Percentiles rank a stretch among this genome's conserved stretches.
These are phyloP conservation scores for Chenopodium berlandieri DNA, from an alignment of 148 eudicot genomes.

Conservation along the genomic window DNA sequence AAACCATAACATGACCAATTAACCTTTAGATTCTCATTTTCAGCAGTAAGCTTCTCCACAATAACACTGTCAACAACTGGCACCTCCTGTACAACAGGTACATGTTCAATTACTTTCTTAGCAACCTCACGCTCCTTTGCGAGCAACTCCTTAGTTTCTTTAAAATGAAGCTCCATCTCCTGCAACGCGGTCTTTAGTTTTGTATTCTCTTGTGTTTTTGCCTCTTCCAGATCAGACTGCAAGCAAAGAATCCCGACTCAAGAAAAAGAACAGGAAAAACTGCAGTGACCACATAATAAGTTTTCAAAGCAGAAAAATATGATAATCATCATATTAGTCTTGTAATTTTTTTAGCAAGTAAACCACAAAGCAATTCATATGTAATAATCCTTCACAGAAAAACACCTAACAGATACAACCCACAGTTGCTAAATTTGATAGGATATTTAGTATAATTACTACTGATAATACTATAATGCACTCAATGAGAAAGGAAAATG, in stretches of 20 bases:
- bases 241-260: slow-evolving; percentile 14
- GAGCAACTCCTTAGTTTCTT: slow-evolving; percentile 71
- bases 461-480: background rate
- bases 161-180: slow-evolving; percentile 71
- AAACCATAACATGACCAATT: slow-evolving; percentile 8
- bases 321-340: background rate
- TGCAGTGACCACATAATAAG: background rate
- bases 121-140: slow-evolving; percentile 66
- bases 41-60: slow-evolving; percentile 70
- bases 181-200: slow-evolving; percentile 70
- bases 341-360: background rate
- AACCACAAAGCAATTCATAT: background rate
- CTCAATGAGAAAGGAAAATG: background rate
- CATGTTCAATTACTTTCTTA: slow-evolving; percentile 57
- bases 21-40: slow-evolving; percentile 93
- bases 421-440: background rate
- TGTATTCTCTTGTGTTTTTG: slow-evolving; percentile 77
- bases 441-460: too few species aligned
- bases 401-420: background rate
- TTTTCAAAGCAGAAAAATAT: background rate
- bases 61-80: slow-evolving; percentile 69
- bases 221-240: slow-evolving; percentile 93
- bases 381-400: background rate
- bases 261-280: background rate
- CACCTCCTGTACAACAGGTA: slow-evolving; percentile 81